Conservation (phyloP, 2,329 filamentous ascomycete species). For the Cladosporium sp. region DNA sequence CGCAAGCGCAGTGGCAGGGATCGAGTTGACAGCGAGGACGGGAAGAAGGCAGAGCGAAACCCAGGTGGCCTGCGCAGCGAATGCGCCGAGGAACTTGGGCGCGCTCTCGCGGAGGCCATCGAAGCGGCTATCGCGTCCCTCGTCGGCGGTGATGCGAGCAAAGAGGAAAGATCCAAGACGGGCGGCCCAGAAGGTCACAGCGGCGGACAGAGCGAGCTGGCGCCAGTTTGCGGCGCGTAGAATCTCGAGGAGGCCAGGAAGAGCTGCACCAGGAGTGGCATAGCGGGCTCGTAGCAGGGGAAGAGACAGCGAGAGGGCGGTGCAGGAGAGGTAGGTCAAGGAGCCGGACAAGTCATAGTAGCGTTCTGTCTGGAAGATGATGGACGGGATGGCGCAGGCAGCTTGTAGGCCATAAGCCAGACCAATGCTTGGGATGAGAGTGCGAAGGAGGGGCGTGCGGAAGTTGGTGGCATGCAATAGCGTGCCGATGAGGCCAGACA, state of each 20-base stretch:
- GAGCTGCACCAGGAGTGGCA: slow-evolving; percentile 46
- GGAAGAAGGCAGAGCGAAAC: slow-evolving; percentile 67
- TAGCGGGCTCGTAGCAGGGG: slow-evolving; percentile 58
- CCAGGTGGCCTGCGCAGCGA: slow-evolving; percentile 66
- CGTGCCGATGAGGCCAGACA: slow-evolving; percentile 42
- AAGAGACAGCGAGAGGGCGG: slow-evolving; percentile 61
- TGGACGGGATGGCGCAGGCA: slow-evolving; percentile 62
- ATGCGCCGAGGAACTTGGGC: slow-evolving; percentile 55
- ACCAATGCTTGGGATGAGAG: slow-evolving; percentile 61
- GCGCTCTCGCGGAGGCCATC: slow-evolving; percentile 55
- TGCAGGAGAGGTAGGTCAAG: slow-evolving; percentile 65
- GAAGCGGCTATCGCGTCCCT: slow-evolving; percentile 61
- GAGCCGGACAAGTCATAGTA: slow-evolving; percentile 70
- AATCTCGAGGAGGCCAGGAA: slow-evolving; percentile 50
- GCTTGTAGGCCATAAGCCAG: slow-evolving; percentile 65
- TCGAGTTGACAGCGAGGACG: slow-evolving; percentile 62
- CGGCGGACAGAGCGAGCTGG: slow-evolving; percentile 55
- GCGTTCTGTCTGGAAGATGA: slow-evolving; percentile 60
- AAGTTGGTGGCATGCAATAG: slow-evolving; percentile 63
- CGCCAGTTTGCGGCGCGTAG: slow-evolving; percentile 60
- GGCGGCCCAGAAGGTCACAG: slow-evolving; percentile 62
- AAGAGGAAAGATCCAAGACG: slow-evolving; percentile 66
- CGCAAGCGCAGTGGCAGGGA: slow-evolving; percentile 55
- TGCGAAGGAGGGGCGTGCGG: slow-evolving; percentile 62
- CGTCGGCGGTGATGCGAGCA: slow-evolving; percentile 56